Evolutionary conservation across 225 moss, liverwort and hornwort species (phyloP).

Genomic region (Sphagnum tenellum): DNA sequence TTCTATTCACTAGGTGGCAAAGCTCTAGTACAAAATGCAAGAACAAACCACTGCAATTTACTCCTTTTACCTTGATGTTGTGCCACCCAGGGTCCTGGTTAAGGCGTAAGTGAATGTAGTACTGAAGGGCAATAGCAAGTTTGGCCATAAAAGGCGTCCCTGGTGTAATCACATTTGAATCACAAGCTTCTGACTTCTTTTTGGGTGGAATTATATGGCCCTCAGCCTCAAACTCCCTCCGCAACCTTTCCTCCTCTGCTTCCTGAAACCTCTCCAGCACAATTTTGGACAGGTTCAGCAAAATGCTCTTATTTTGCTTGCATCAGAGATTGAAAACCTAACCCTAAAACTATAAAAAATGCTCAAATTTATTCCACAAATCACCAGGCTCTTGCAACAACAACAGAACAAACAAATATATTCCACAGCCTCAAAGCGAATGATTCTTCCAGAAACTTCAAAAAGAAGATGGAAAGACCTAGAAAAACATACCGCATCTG

Average conservation of each 20-base stretch:
- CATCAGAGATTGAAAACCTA: slow-evolving; percentile 25
- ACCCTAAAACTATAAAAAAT: too few species aligned
- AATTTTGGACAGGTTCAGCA: too few species aligned
- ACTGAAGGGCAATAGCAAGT: slow-evolving; percentile 85
- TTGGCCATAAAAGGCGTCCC: slow-evolving; percentile 97
- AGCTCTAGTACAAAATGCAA: background rate
- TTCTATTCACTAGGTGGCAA: too few species aligned
- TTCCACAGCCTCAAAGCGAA: too few species aligned
- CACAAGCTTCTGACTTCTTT: slow-evolving; percentile 71
- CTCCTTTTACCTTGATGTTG: slow-evolving; percentile 53
- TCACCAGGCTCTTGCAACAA: too few species aligned
- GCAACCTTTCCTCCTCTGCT: slow-evolving; percentile 79
- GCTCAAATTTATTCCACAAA: too few species aligned
- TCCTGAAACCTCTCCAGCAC: slow-evolving; percentile 23
- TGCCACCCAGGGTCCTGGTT: slow-evolving; percentile 98
- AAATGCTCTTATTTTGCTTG: too few species aligned
- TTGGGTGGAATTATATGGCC: slow-evolving; percentile 81
- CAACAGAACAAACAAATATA: too few species aligned
- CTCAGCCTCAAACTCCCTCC: slow-evolving; percentile 81
- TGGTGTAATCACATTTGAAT: slow-evolving; percentile 96
- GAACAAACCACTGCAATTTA: slow-evolving; percentile 16
- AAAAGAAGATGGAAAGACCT: background rate
- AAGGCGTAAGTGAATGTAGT: slow-evolving; percentile 83
- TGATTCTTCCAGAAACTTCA: too few species aligned
- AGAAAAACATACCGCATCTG: slow-evolving; percentile 54